phyloP scores from a whole-genome alignment of 2,329 filamentous ascomycete species.

The Apiospora sp. region DNA sequence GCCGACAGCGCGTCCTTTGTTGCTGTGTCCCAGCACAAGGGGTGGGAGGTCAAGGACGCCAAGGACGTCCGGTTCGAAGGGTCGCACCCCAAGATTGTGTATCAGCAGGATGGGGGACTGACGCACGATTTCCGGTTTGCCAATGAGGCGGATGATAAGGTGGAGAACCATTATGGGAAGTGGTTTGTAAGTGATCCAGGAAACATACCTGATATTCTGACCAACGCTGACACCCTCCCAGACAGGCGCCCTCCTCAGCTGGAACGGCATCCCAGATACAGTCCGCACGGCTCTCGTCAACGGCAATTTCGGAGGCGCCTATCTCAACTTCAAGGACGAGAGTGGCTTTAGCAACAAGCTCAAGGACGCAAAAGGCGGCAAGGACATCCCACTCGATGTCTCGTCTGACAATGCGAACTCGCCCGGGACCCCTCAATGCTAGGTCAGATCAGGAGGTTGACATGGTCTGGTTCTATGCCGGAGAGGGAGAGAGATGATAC shows the following conservation, averaged over 20 bases:
- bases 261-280: conserved; percentile 39
- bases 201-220: background rate
- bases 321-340: conserved; percentile 37
- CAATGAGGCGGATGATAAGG: conserved; percentile 37
- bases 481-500: no score
- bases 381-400: background rate
- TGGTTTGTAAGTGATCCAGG: conserved; percentile 36
- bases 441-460: no score
- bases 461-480: no score
- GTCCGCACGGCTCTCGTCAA: conserved; percentile 37
- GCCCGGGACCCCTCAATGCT: no score
- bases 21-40: conserved; percentile 39
- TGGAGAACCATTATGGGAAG: conserved; percentile 40
- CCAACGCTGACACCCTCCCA: background rate
- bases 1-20: conserved; percentile 37
- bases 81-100: conserved; percentile 42
- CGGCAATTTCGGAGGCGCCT: conserved; percentile 39
- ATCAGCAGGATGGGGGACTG: conserved; percentile 41
- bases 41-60: conserved; percentile 36
- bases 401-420: no score
- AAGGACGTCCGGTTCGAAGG: conserved; percentile 40
- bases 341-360: conserved; percentile 6
- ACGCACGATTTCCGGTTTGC: conserved; percentile 42
- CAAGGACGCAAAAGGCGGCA: background rate
- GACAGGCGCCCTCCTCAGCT: conserved; percentile 37